Conservation (phyloP, 805 yeast genomes). For the Saturnispora gosingensis region DNA sequence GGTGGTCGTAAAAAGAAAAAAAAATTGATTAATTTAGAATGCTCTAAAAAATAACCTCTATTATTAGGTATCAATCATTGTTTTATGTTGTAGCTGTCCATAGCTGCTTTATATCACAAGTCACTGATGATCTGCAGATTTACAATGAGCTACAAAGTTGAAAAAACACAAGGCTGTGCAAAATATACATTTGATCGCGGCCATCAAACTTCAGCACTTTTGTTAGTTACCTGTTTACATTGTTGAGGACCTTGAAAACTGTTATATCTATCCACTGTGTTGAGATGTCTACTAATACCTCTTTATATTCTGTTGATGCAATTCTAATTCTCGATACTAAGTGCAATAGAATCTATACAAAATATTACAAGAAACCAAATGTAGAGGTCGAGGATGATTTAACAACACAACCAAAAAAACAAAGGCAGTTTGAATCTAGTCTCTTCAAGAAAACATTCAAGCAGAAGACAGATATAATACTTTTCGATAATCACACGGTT, state of each 20-base stretch:
- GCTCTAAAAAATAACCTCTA: no score
- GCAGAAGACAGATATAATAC: constrained; percentile 67
- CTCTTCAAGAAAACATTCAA: constrained; percentile 71
- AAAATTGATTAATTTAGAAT: no score
- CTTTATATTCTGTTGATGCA: constrained; percentile 78
- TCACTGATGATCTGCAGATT: not conserved
- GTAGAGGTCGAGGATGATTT: constrained; percentile 27
- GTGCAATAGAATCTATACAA: constrained; percentile 73
- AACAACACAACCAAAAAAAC: constrained; percentile 39
- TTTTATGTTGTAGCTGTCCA: no score
- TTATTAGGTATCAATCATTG: no score
- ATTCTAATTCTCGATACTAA: constrained; percentile 70
- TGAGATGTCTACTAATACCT: constrained; percentile 26
- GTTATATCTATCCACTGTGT: not conserved
- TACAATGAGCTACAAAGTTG: no score
- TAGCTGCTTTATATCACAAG: no score
- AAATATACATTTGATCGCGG: not conserved
- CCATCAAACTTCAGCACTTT: not conserved
- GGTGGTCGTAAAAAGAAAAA: no score
- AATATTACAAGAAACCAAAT: constrained; percentile 71
- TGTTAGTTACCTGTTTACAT: not conserved
- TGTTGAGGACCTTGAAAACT: not conserved
- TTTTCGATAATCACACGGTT: constrained; percentile 70
- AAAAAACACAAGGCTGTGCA: not conserved
- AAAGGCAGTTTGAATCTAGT: constrained; percentile 64